These are phyloP conservation scores for Brassica juncea DNA, from an alignment of 345 rosid species.

Conservation along the genomic window DNA sequence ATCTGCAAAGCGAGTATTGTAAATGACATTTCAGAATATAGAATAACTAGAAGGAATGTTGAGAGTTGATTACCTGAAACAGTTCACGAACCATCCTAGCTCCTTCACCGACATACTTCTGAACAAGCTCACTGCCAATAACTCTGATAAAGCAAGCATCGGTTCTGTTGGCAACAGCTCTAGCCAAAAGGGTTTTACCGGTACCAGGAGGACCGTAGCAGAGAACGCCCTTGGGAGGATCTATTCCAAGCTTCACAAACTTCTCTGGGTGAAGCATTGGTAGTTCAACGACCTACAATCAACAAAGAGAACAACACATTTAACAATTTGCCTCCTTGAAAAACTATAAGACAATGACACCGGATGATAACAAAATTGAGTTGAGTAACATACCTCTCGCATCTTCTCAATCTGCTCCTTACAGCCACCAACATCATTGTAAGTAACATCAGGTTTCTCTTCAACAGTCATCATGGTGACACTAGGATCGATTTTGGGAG, in stretches of 20 bases:
- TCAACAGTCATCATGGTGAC: slow-evolving; percentile 99
- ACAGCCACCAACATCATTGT: slow-evolving; percentile 97
- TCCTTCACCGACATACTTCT: slow-evolving; percentile 89
- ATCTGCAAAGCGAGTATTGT: slow-evolving; percentile 43
- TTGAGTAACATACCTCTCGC: slow-evolving; percentile 66
- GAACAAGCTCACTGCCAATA: slow-evolving; percentile 98
- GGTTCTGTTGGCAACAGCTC: slow-evolving; percentile 99
- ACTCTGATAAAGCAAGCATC: slow-evolving; percentile 99
- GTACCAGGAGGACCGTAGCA: slow-evolving; percentile 99
- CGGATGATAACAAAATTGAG: background rate
- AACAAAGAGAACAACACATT: background rate
- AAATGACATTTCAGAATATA: slow-evolving; percentile 7
- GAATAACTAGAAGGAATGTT: background rate
- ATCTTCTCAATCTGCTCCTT: slow-evolving; percentile 98
- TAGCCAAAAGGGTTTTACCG: slow-evolving; percentile 89
- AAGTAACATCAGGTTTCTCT: slow-evolving; percentile 98
- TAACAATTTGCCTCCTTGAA: background rate
- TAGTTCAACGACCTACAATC: slow-evolving; percentile 77
- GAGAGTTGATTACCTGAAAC: background rate
- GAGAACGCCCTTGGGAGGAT: slow-evolving; percentile 98
- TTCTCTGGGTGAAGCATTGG: slow-evolving; percentile 99
- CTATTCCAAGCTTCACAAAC: slow-evolving; percentile 97
- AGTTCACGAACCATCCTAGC: slow-evolving; percentile 7
- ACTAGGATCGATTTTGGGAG: slow-evolving; percentile 99
- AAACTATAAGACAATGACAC: background rate